These are phyloP conservation scores for Amanita rimosa DNA, from an alignment of 768 basidiomycete species.

Conservation along the genomic window DNA sequence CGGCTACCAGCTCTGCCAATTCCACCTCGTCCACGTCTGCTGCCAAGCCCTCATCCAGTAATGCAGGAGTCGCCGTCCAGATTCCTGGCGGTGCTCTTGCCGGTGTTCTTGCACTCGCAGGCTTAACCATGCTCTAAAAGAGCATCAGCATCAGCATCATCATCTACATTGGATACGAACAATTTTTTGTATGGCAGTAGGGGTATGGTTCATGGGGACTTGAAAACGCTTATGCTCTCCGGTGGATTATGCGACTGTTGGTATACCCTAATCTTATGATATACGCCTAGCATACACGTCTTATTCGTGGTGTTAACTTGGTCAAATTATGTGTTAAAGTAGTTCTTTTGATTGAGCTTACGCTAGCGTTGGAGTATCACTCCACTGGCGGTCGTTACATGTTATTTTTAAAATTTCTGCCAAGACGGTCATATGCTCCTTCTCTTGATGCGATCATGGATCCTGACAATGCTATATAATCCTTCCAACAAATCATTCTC, in stretches of 20 bases:
- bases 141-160: too few species aligned
- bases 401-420: too few species aligned
- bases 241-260: neutral
- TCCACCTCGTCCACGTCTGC: neutral
- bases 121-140: constrained; percentile 2
- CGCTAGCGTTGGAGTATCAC: too few species aligned
- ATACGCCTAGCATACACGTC: neutral
- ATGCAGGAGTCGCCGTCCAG: neutral
- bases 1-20: too few species aligned
- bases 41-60: neutral
- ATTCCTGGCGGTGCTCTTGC: constrained; percentile 1
- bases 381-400: too few species aligned
- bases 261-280: neutral
- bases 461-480: too few species aligned
- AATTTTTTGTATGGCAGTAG: neutral
- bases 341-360: neutral
- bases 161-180: neutral
- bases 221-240: neutral
- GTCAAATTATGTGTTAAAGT: neutral
- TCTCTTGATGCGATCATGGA: too few species aligned
- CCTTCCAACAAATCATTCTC: too few species aligned
- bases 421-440: too few species aligned
- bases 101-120: constrained; percentile 2
- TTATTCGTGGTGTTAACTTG: neutral
- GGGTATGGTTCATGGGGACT: neutral